phyloP scores from a whole-genome alignment of 1,284 basidiomycete genomes.

The Cryptococcus wingfieldii region DNA sequence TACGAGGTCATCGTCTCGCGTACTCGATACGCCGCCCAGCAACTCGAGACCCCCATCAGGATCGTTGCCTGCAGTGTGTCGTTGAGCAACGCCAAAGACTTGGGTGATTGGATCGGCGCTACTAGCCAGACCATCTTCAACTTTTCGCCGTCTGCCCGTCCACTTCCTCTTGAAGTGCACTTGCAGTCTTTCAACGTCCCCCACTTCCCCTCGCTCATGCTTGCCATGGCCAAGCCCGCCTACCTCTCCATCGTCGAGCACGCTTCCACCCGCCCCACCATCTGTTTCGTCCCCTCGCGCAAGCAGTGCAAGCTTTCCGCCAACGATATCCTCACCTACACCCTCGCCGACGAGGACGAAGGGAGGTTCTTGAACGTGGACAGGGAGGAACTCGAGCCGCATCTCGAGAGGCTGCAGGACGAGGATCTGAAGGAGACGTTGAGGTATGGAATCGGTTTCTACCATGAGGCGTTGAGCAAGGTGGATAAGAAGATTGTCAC shows the following conservation, averaged over 20 bases:
- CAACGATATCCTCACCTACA: slow-evolving; percentile 85
- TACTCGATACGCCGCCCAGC: slow-evolving; percentile 92
- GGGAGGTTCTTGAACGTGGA: slow-evolving; percentile 90
- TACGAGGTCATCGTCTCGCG: slow-evolving; percentile 95
- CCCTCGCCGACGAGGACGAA: slow-evolving; percentile 77
- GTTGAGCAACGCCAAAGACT: slow-evolving; percentile 89
- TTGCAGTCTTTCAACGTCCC: slow-evolving; percentile 92
- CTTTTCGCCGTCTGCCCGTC: slow-evolving; percentile 91
- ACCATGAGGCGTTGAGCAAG: slow-evolving; percentile 87
- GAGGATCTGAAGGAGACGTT: slow-evolving; percentile 72
- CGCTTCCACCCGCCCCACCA: slow-evolving; percentile 77
- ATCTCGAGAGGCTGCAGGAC: slow-evolving; percentile 81
- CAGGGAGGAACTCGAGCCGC: slow-evolving; percentile 73
- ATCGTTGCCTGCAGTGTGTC: slow-evolving; percentile 93
- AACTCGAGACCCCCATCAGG: slow-evolving; percentile 83
- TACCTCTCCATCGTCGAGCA: slow-evolving; percentile 91
- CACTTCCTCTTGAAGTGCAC: slow-evolving; percentile 95
- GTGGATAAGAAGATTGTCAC: slow-evolving; percentile 93
- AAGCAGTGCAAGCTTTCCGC: slow-evolving; percentile 91
- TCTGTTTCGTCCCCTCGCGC: slow-evolving; percentile 88
- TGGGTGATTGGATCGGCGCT: slow-evolving; percentile 97
- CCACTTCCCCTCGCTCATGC: slow-evolving; percentile 98
- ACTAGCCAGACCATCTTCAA: slow-evolving; percentile 93
- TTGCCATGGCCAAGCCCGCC: slow-evolving; percentile 97
- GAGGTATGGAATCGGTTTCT: slow-evolving; percentile 88